A percentile compares a stretch with the other conserved stretches of the same genome.
These are phyloP conservation scores for Mycena amicta DNA, from an alignment of 768 basidiomycete species.

Conservation along the genomic window DNA sequence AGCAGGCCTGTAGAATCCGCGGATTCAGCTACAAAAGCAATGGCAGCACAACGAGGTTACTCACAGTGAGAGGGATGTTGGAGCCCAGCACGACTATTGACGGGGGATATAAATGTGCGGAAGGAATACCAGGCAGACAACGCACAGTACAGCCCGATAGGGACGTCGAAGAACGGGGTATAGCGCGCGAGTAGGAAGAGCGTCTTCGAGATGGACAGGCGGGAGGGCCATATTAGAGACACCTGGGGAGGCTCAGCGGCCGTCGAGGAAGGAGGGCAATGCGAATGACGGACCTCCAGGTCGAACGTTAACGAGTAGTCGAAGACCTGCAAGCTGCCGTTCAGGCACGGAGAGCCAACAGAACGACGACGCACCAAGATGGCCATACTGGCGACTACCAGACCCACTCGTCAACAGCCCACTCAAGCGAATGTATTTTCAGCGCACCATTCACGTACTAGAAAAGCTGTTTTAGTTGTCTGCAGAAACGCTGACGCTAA, in stretches of 20 bases:
- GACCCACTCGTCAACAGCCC: no score
- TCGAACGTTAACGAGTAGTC: slow-evolving; percentile 7
- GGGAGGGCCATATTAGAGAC: slow-evolving; percentile 2
- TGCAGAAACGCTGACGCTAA: neutral
- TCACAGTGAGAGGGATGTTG: neutral
- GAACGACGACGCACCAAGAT: neutral
- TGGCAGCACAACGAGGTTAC: neutral
- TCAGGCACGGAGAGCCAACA: neutral
- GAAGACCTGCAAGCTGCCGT: neutral
- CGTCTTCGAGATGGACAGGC: neutral
- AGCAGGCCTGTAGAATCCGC: neutral
- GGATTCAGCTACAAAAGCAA: neutral
- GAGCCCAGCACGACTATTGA: neutral
- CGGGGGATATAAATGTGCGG: no score
- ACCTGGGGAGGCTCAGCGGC: neutral
- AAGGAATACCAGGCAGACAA: no score
- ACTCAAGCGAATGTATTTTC: no score
- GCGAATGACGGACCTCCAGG: slow-evolving; percentile 2
- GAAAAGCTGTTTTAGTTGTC: no score
- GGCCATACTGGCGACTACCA: neutral
- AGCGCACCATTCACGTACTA: neutral
- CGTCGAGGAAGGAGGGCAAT: neutral
- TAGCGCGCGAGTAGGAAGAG: slow-evolving; percentile 2
- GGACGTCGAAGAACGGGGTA: slow-evolving; percentile 9
- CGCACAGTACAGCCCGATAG: slow-evolving; percentile 5